A percentile compares a stretch with the other conserved stretches of the same genome.
Conservation (phyloP, 257 asterid genomes). For the Eustoma russellianum region DNA sequence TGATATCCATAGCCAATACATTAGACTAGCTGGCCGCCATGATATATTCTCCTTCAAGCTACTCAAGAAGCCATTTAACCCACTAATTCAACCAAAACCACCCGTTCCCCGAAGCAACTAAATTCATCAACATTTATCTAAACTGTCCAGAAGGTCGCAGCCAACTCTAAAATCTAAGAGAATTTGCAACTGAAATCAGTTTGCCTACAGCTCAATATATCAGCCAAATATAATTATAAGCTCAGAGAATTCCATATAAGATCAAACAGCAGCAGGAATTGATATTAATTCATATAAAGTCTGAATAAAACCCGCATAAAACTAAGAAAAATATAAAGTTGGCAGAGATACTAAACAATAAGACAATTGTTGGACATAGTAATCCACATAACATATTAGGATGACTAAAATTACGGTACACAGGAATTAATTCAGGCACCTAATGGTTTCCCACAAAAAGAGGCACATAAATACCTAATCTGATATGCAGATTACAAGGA, state of each 20-base stretch:
- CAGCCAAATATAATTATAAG: not conserved
- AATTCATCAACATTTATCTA: not conserved
- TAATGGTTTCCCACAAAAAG: not conserved
- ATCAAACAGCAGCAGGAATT: not conserved
- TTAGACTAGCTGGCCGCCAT: not conserved
- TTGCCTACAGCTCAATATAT: not conserved
- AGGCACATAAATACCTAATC: not conserved
- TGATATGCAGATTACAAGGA: too few species aligned
- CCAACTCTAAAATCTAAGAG: slow-evolving; percentile 1
- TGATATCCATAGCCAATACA: slow-evolving; percentile 3
- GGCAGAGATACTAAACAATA: too few species aligned
- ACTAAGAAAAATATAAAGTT: not conserved
- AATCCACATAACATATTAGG: not conserved
- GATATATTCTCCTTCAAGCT: not conserved
- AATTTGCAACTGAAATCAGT: not conserved
- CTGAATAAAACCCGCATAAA: not conserved
- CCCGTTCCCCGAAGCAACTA: not conserved
- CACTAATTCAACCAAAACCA: not conserved
- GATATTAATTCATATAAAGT: not conserved
- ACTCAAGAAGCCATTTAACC: too few species aligned
- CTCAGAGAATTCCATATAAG: not conserved
- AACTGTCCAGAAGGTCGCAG: not conserved
- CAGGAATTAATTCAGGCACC: not conserved
- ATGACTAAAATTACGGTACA: too few species aligned
- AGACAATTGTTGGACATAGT: too few species aligned